Conservation (phyloP, 2,329 filamentous ascomycete genomes). For the Blumeriella jaapii region DNA sequence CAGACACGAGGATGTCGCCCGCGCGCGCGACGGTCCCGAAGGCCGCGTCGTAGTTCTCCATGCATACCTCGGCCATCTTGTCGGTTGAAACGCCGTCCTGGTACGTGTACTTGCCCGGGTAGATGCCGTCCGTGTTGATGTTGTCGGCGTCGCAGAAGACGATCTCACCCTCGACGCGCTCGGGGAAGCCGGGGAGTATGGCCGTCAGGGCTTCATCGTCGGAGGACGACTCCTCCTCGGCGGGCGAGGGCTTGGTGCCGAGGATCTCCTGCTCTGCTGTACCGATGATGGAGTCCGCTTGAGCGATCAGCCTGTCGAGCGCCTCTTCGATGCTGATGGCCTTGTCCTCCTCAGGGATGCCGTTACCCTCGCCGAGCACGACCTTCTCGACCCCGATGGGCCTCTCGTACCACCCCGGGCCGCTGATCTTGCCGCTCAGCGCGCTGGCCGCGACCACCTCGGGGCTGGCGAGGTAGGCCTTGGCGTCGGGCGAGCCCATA, state of each 20-base stretch:
- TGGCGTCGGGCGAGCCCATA: conserved; percentile 70
- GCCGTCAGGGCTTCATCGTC: conserved; percentile 44
- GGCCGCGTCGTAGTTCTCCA: conserved; percentile 80
- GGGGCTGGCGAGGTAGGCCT: conserved; percentile 78
- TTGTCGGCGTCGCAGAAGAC: conserved; percentile 79
- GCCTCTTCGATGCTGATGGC: conserved; percentile 58
- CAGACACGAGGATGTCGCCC: conserved; percentile 72
- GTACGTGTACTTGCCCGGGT: conserved; percentile 86
- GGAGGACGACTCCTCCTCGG: conserved; percentile 15
- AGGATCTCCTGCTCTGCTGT: conserved; percentile 26
- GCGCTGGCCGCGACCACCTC: conserved; percentile 90
- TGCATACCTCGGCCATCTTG: conserved; percentile 80
- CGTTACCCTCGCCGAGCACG: conserved; percentile 60
- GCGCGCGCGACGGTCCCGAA: conserved; percentile 54
- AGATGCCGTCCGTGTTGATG: conserved; percentile 87
- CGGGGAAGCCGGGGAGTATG: conserved; percentile 76
- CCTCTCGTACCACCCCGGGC: conserved; percentile 67
- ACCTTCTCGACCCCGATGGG: conserved; percentile 58
- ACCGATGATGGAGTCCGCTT: conserved; percentile 44
- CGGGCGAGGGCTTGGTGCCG: conserved; percentile 16
- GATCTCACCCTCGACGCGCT: conserved; percentile 74
- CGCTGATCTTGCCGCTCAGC: conserved; percentile 56
- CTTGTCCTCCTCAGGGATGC: conserved; percentile 49
- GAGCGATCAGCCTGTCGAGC: conserved; percentile 56
- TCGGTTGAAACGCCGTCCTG: conserved; percentile 68